Conservation (phyloP, 495 filamentous ascomycete genomes). For the Penicillium crystallinum region DNA sequence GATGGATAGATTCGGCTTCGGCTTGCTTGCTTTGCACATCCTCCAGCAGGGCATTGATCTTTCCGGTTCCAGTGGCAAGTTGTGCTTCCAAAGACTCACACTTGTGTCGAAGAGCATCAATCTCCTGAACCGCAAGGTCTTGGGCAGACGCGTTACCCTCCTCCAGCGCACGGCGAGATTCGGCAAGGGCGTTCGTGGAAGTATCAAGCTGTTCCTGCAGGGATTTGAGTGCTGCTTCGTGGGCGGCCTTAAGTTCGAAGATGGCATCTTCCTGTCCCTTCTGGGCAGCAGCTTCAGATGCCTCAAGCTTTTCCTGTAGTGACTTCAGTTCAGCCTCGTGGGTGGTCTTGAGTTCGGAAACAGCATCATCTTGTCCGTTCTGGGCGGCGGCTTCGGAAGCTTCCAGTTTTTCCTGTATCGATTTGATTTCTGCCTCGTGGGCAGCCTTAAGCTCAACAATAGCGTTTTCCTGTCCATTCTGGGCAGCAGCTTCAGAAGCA, state of each 20-base stretch:
- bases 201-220: conserved; percentile 32
- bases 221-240: conserved; percentile 31
- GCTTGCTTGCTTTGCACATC: conserved; percentile 38
- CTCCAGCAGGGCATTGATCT: conserved; percentile 40
- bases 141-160: conserved; percentile 33
- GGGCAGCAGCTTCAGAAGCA: too few relatives aligned
- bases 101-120: conserved; percentile 39
- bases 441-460: too few relatives aligned
- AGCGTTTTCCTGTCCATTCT: too few relatives aligned
- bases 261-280: conserved; percentile 32
- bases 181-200: conserved; percentile 29
- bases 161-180: conserved; percentile 34
- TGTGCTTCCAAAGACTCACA: conserved; percentile 37
- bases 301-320: conserved; percentile 6
- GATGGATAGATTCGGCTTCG: conserved; percentile 34
- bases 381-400: too few relatives aligned
- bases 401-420: too few relatives aligned
- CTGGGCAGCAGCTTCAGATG: conserved; percentile 28
- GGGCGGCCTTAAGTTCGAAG: conserved; percentile 32
- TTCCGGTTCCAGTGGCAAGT: conserved; percentile 30
- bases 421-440: too few relatives aligned
- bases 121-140: conserved; percentile 35
- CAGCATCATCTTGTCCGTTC: too few relatives aligned
- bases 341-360: too few relatives aligned
- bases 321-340: too few relatives aligned